Evolutionary conservation across 2,329 filamentous ascomycete genomes (phyloP).

Genomic region (Ophiostoma ulmi): DNA sequence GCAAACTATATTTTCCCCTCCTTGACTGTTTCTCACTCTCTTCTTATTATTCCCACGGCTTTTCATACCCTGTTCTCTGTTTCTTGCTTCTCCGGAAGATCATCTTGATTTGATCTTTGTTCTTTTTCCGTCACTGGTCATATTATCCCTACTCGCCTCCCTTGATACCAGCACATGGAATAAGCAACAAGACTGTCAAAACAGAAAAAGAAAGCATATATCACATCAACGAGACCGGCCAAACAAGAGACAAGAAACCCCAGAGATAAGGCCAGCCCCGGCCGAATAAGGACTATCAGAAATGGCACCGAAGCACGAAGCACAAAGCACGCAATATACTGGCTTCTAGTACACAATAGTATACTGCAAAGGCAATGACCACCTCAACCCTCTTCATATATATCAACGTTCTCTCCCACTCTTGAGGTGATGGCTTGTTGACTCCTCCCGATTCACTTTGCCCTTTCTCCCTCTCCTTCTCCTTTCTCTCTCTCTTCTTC

Average conservation of each 20-base stretch:
- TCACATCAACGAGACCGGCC: no score
- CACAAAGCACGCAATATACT: background rate
- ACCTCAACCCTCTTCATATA: conserved; percentile 3
- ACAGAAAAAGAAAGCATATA: background rate
- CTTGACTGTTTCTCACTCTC: background rate
- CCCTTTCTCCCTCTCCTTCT: background rate
- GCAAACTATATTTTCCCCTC: background rate
- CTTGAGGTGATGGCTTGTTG: background rate
- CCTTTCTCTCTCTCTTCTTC: background rate
- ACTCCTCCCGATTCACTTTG: background rate
- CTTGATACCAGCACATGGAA: background rate
- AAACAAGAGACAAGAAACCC: background rate
- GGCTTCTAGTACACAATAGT: background rate
- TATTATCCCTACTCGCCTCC: conserved; percentile 5
- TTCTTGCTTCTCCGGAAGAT: background rate
- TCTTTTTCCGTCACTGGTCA: background rate
- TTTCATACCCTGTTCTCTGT: background rate
- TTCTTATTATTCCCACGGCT: background rate
- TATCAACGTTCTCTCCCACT: conserved; percentile 1
- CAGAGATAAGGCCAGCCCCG: conserved; percentile 12
- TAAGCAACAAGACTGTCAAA: background rate
- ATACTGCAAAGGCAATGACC: conserved; percentile 2
- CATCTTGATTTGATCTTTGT: background rate
- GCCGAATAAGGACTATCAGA: background rate
- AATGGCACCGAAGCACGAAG: conserved; percentile 2